Evolutionary conservation across 73 alveolate genomes (phyloP).

Genomic region (Symbiodinium natans): DNA sequence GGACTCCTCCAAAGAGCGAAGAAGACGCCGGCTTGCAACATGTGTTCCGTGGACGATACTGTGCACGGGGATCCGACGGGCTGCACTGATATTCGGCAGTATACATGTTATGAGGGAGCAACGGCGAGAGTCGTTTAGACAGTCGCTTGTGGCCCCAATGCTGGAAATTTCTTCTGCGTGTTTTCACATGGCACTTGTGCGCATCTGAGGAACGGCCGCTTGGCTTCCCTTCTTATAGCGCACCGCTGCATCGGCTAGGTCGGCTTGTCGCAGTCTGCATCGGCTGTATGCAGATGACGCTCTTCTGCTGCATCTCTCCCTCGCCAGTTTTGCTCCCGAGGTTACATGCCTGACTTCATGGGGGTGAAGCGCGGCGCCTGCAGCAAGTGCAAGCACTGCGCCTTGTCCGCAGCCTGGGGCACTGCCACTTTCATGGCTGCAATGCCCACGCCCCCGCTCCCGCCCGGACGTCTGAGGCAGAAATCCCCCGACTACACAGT

Average conservation of each 20-base stretch:
- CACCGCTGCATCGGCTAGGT: too few species aligned
- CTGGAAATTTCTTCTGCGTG: neutral
- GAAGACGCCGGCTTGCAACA: constrained; percentile 34
- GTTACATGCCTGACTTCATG: constrained; percentile 88
- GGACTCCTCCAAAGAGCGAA: constrained; percentile 69
- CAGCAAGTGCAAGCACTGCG: constrained; percentile 64
- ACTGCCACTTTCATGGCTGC: neutral
- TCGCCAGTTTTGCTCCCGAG: neutral
- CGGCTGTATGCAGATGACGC: neutral
- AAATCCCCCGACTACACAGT: too few species aligned
- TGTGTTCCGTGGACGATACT: neutral
- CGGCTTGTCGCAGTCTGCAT: too few species aligned
- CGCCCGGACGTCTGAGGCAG: too few species aligned
- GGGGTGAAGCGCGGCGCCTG: constrained; percentile 86
- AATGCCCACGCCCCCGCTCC: too few species aligned
- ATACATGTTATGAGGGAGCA: too few species aligned
- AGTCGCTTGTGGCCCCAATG: neutral
- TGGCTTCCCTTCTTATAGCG: neutral
- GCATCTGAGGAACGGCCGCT: constrained; percentile 2
- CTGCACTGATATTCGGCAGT: too few species aligned
- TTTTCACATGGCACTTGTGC: neutral
- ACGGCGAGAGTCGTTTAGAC: neutral
- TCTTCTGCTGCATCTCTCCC: neutral
- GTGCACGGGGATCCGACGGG: too few species aligned
- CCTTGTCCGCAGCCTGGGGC: neutral